These are phyloP conservation scores for Gymnopus androsaceus DNA, from an alignment of 1,284 basidiomycete genomes.

Conservation along the genomic window DNA sequence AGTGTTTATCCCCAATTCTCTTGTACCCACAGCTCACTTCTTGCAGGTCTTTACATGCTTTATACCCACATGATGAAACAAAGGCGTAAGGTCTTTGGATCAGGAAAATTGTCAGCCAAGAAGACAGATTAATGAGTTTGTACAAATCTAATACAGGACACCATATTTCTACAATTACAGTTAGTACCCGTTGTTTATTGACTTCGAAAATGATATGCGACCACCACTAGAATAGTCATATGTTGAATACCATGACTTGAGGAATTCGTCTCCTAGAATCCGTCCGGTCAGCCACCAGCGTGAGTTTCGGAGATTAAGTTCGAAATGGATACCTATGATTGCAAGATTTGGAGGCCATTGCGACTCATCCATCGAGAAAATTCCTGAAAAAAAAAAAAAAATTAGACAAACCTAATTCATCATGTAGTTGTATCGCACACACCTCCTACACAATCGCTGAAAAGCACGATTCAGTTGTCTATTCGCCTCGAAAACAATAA, in stretches of 20 bases:
- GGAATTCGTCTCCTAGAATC: constrained; percentile 59
- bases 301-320: constrained; percentile 6
- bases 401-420: too few species aligned
- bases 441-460: constrained; percentile 58
- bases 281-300: constrained; percentile 7
- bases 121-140: constrained; percentile 17
- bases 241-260: constrained; percentile 67
- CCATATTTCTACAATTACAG: not conserved
- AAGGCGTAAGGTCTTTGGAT: constrained; percentile 74
- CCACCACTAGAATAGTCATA: constrained; percentile 60
- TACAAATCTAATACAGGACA: not conserved
- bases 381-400: too few species aligned
- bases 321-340: constrained; percentile 53
- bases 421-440: too few species aligned
- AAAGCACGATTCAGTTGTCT: not conserved
- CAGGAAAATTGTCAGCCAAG: constrained; percentile 20
- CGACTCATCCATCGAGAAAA: constrained; percentile 53
- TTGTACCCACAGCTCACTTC: constrained; percentile 7
- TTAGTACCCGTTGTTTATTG: constrained; percentile 41
- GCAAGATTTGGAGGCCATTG: constrained; percentile 53
- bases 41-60: constrained; percentile 78
- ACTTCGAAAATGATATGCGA: constrained; percentile 60
- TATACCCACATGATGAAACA: constrained; percentile 90
- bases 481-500: not conserved
- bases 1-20: constrained; percentile 27